Base-by-base conservation (phyloP, 257 asterid genomes). In the Solanum chilense region DNA sequence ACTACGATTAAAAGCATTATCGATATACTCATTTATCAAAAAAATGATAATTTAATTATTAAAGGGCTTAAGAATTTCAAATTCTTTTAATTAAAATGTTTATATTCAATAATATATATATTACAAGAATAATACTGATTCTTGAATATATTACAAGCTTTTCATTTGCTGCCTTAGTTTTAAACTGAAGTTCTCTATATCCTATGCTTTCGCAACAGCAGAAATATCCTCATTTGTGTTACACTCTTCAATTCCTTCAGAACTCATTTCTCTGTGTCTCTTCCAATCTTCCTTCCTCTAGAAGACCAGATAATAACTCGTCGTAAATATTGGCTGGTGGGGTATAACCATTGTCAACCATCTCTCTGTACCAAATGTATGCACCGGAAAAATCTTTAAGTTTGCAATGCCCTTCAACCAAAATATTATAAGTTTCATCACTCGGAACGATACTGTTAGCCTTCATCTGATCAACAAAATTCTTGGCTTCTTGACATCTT, bases 371-470 rank as follows among this genome's bases (percentile, higher is more conserved):
- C 95, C 99, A 94, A 35, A 41, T 31, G 73, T 90, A 92, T 69
- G 96, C 99, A 44, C 93, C 93, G 0, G 86, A 84, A 85, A 92
- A 89, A 87, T 93, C 98, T 90, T 90, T 91, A 47, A 89, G 71
- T 85, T 91, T 91, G 92, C 95, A 94, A 85, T 94, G 91, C 77
- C 98, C 96, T 66, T 91, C 92, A 88, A 96, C 89, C 47, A 96
- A 87, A 7, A 75, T 87, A 84, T 89, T 90, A 87, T 92, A 95
- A 62, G 93, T 93, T 71, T 82, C 92, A 49, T 85, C 94, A 87
- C 87, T 93, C 12, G 95, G 98, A 86, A 81, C 39, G 86, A 96
- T 41, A 70, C 94, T 92, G 70, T 86, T 91, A 15, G 86, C 89
- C 88, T 89, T 88, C 98, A 96, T 91, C 64, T 90, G 92, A 83